Percentiles rank a stretch among this genome's conserved stretches.
phyloP scores from a whole-genome alignment of 257 asterid genomes.

The Penstemon davidsonii region DNA sequence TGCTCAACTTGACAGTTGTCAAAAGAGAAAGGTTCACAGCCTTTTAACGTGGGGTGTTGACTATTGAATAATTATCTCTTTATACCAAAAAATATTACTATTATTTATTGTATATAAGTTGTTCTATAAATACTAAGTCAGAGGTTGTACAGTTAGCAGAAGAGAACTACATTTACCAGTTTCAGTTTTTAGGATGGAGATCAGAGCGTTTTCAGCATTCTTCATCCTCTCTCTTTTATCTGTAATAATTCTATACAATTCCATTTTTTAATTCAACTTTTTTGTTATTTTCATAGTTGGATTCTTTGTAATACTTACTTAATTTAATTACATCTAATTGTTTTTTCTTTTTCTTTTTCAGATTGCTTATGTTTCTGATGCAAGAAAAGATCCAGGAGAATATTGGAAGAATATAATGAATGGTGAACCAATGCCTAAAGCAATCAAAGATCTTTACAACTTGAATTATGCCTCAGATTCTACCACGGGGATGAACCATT shows the following conservation, averaged over 20 bases:
- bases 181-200: slow-evolving; percentile 14
- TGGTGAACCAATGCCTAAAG: slow-evolving; percentile 34
- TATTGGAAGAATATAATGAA: slow-evolving; percentile 63
- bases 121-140: slow-evolving; percentile 51
- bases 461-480: slow-evolving; percentile 1
- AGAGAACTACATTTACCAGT: not conserved
- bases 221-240: slow-evolving; percentile 42
- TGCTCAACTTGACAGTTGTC: slow-evolving; percentile 24
- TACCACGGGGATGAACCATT: slow-evolving; percentile 22
- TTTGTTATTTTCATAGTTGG: slow-evolving; percentile 31
- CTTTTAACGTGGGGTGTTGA: slow-evolving; percentile 41
- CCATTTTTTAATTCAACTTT: slow-evolving; percentile 2
- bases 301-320: not conserved
- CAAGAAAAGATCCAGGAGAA: slow-evolving; percentile 51
- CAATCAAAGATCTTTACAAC: too few relatives aligned
- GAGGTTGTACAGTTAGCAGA: slow-evolving; percentile 34
- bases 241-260: slow-evolving; percentile 30
- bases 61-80: slow-evolving; percentile 27
- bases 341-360: slow-evolving; percentile 18
- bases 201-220: slow-evolving; percentile 33
- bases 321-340: not conserved
- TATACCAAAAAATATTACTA: not conserved
- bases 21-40: slow-evolving; percentile 18
- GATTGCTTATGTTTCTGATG: slow-evolving; percentile 35
- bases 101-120: not conserved